These are phyloP conservation scores for Talaromyces sp. DNA, from an alignment of 2,329 filamentous ascomycete species.

Conservation along the genomic window DNA sequence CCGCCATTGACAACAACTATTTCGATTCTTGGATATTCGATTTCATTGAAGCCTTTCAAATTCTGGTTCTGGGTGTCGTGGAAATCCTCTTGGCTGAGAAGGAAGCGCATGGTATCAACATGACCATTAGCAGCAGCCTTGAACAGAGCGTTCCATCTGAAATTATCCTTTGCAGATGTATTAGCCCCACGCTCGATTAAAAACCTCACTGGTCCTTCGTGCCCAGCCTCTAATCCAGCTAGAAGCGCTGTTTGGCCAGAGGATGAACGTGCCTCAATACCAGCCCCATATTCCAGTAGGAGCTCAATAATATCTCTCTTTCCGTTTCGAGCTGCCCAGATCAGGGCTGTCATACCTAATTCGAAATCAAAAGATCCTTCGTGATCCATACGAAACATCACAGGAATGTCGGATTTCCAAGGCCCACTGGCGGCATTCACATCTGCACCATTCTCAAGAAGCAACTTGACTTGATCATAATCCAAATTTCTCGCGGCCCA, in stretches of 20 bases:
- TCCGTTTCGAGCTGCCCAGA: conserved; percentile 8
- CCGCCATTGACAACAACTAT: not conserved
- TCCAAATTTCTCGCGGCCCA: not conserved
- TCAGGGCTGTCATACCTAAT: conserved; percentile 9
- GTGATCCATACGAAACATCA: not conserved
- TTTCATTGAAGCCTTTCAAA: not conserved
- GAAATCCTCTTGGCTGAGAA: not conserved
- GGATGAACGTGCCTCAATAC: not conserved
- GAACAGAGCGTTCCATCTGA: not conserved
- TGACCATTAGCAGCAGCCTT: not conserved
- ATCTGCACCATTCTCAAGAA: not conserved
- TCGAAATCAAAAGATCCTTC: not conserved
- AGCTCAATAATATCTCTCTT: conserved; percentile 1
- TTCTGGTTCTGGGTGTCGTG: not conserved
- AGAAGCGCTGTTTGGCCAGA: not conserved
- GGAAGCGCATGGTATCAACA: not conserved
- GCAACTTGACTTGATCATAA: not conserved
- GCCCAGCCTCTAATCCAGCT: not conserved
- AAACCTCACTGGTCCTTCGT: not conserved
- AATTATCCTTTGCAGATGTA: not conserved
- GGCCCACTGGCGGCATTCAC: not conserved
- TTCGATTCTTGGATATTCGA: not conserved
- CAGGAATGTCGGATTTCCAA: not conserved
- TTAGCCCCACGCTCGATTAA: not conserved
- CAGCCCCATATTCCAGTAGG: conserved; percentile 7